A percentile compares a stretch with the other conserved stretches of the same genome.
Evolutionary conservation across 257 asterid species (phyloP).

Genomic region (Plantago ovata): DNA sequence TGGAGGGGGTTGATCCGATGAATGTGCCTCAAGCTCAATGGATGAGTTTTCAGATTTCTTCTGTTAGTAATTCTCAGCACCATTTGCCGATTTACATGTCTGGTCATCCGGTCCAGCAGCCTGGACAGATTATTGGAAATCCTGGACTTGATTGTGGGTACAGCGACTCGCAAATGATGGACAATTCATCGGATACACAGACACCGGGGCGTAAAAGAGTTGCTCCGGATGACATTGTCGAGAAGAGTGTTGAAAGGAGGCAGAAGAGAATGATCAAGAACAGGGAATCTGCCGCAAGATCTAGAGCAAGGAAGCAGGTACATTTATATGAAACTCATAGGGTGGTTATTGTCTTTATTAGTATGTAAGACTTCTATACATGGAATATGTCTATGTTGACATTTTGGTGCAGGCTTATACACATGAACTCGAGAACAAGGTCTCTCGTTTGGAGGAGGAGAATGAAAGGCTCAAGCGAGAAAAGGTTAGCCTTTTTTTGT

Average conservation of each 20-base stretch:
- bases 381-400: neutral
- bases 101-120: slow-evolving; percentile 41
- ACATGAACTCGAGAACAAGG: slow-evolving; percentile 89
- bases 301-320: slow-evolving; percentile 94
- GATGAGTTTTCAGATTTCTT: slow-evolving; percentile 56
- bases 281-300: slow-evolving; percentile 95
- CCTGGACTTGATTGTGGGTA: too few species aligned
- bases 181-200: slow-evolving; percentile 53
- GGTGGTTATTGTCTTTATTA: neutral
- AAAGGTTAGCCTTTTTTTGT: slow-evolving; percentile 43
- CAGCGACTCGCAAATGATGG: slow-evolving; percentile 40
- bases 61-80: too few species aligned
- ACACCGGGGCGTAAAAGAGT: slow-evolving; percentile 67
- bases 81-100: slow-evolving; percentile 34
- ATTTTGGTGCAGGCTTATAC: slow-evolving; percentile 72
- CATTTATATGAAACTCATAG: slow-evolving; percentile 4
- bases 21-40: slow-evolving; percentile 52
- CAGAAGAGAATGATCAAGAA: too few species aligned
- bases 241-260: slow-evolving; percentile 78
- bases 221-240: slow-evolving; percentile 65
- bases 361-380: neutral
- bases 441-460: slow-evolving; percentile 82
- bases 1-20: slow-evolving; percentile 23
- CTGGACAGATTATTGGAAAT: too few species aligned
- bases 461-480: slow-evolving; percentile 75